Conservation (phyloP, 208 protist genomes). For the Naegleria fowleri region DNA sequence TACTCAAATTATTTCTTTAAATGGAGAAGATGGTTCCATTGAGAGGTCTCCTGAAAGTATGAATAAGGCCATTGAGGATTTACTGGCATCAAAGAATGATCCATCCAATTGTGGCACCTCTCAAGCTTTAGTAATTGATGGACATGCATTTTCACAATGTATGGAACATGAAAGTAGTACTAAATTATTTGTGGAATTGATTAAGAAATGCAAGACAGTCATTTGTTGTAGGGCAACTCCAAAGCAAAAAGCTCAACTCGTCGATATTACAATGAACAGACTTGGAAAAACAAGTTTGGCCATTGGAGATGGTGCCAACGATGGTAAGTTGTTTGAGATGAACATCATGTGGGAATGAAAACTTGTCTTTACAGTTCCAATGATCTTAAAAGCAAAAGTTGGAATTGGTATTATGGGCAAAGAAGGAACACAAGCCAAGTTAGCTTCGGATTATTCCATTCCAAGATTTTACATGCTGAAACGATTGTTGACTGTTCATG, state of each 20-base stretch:
- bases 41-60: too few species aligned
- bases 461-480: conserved; percentile 84
- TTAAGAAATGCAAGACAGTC: conserved; percentile 37
- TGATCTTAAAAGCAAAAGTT: conserved; percentile 83
- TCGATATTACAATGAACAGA: conserved; percentile 56
- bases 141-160: not conserved
- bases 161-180: not conserved
- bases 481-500: conserved; percentile 85
- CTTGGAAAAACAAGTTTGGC: conserved; percentile 54
- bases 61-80: not conserved
- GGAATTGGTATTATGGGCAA: conserved; percentile 86
- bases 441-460: conserved; percentile 86
- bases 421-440: conserved; percentile 84
- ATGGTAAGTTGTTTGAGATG: conserved; percentile 47
- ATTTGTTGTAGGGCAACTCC: conserved; percentile 73
- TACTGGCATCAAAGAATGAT: not conserved
- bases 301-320: conserved; percentile 75
- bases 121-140: conserved; percentile 35
- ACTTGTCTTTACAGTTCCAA: conserved; percentile 45
- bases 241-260: conserved; percentile 65
- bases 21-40: not conserved
- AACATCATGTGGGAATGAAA: too few species aligned
- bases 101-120: not conserved
- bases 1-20: not conserved
- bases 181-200: conserved; percentile 25